Evolutionary conservation across 2,329 filamentous ascomycete genomes (phyloP).

Genomic region (Pseudogymnoascus sp.): DNA sequence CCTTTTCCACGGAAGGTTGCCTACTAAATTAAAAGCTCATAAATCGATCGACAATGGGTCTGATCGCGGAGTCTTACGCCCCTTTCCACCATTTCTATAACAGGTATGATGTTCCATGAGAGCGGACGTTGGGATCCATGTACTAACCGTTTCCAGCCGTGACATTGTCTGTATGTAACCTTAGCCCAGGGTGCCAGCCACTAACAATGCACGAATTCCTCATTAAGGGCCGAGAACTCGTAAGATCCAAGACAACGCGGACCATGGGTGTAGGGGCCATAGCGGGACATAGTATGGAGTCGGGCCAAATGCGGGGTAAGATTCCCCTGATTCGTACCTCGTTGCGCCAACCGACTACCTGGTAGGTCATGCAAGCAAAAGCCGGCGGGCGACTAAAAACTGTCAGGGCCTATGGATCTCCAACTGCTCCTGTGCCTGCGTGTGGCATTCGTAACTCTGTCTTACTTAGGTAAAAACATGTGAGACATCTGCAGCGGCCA

Average conservation of each 20-base stretch:
- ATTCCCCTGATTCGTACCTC: neutral
- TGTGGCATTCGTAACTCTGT: neutral
- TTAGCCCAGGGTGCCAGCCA: neutral
- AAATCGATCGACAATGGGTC: neutral
- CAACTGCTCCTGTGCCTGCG: neutral
- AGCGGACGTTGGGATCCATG: neutral
- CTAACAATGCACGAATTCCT: neutral
- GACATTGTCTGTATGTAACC: neutral
- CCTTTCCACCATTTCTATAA: neutral
- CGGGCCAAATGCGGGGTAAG: neutral
- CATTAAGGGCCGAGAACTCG: neutral
- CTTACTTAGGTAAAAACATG: neutral
- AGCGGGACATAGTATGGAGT: neutral
- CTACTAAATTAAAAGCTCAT: neutral
- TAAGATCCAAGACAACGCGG: neutral
- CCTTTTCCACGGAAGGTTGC: neutral
- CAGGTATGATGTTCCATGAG: neutral
- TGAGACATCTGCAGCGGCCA: neutral
- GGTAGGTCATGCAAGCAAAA: neutral
- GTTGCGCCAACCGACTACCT: neutral
- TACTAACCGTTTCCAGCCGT: neutral
- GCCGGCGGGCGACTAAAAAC: neutral
- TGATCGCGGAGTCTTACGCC: neutral
- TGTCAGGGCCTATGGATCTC: neutral
- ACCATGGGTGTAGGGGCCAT: neutral